Conservation (phyloP, 1,284 basidiomycete species). For the Peniophora sp. region DNA sequence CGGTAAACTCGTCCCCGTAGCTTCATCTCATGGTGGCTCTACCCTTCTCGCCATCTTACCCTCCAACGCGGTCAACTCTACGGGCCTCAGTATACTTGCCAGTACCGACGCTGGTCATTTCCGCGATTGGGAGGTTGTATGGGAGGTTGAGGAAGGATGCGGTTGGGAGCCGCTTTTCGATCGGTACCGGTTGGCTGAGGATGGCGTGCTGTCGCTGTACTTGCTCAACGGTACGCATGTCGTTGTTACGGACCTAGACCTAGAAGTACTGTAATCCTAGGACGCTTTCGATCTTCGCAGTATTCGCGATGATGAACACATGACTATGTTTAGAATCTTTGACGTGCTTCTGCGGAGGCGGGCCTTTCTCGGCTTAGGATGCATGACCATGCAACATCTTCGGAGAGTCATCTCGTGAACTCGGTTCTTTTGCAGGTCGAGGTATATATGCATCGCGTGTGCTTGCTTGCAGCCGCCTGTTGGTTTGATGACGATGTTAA, state of each 20-base stretch:
- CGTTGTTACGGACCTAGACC: constrained; percentile 25
- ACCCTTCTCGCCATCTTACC: constrained; percentile 28
- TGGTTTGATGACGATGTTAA: too few species aligned
- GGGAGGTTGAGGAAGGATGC: constrained; percentile 25
- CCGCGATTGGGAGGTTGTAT: constrained; percentile 27
- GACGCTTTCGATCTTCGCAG: too few species aligned
- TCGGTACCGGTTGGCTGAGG: constrained; percentile 23
- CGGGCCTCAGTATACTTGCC: constrained; percentile 25
- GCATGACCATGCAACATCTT: too few species aligned
- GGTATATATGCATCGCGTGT: too few species aligned
- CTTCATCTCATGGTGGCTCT: constrained; percentile 7
- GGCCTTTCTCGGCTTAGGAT: too few species aligned
- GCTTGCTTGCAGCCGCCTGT: too few species aligned
- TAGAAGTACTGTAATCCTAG: constrained; percentile 3
- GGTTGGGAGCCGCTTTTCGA: constrained; percentile 31
- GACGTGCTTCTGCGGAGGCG: too few species aligned
- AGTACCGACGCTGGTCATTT: constrained; percentile 28
- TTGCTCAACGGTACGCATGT: constrained; percentile 28
- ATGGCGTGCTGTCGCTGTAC: constrained; percentile 29
- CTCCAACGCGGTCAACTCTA: constrained; percentile 28
- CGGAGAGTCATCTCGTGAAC: too few species aligned
- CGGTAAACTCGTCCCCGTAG: constrained; percentile 26
- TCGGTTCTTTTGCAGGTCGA: too few species aligned
- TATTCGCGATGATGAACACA: too few species aligned
- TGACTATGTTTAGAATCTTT: too few species aligned